phyloP scores from a whole-genome alignment of 768 basidiomycete genomes.

The Xanthoconium stramineum region DNA sequence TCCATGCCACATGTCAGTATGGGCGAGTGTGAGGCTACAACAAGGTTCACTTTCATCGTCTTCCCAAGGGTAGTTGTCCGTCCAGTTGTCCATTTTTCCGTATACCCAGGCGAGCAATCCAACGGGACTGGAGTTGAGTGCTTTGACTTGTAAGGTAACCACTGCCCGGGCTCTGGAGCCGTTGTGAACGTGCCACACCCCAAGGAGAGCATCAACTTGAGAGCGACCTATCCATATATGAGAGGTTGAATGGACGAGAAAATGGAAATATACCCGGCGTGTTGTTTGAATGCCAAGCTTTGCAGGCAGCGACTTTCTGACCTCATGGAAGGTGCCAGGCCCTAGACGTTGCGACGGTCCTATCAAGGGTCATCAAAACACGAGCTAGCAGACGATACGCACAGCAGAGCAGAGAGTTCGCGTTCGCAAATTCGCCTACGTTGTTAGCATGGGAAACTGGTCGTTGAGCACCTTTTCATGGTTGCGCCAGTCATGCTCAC shows the following conservation, averaged over 20 bases:
- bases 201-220: conserved; percentile 48
- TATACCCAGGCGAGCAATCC: conserved; percentile 52
- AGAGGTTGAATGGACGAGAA: background rate
- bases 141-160: conserved; percentile 32
- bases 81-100: conserved; percentile 46
- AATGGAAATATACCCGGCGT: conserved; percentile 41
- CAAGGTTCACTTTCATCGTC: conserved; percentile 47
- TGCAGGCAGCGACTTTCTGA: conserved; percentile 52
- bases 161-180: conserved; percentile 19
- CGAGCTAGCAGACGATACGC: conserved; percentile 7
- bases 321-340: conserved; percentile 52
- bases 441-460: conserved; percentile 54
- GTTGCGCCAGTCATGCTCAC: conserved; percentile 54
- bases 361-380: background rate
- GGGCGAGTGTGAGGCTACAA: background rate
- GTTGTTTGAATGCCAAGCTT: conserved; percentile 49
- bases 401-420: conserved; percentile 62
- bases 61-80: conserved; percentile 51
- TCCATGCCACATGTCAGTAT: conserved; percentile 37
- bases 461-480: conserved; percentile 50
- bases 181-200: conserved; percentile 26
- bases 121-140: conserved; percentile 52
- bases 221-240: conserved; percentile 31
- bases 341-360: conserved; percentile 27
- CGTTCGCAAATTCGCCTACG: conserved; percentile 24